Percentiles rank a stretch among this genome's conserved stretches.
Evolutionary conservation across 306 rosid species (phyloP).

Genomic region (Cucumis sativus): Cucumber_9930_V3 NC_026657.2:6832501-6833000

Average conservation of each 20-base stretch:
- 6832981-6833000: too few species aligned
- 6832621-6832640: conserved; percentile 37
- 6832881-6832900: too few species aligned
- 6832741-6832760: too few species aligned
- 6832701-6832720: not conserved
- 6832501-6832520: conserved; percentile 57
- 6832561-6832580: conserved; percentile 27
- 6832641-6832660: conserved; percentile 18
- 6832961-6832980: too few species aligned
- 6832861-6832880: too few species aligned
- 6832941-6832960: too few species aligned
- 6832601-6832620: conserved; percentile 41
- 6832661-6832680: not conserved
- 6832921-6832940: too few species aligned
- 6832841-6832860: too few species aligned
- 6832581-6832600: conserved; percentile 36
- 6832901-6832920: too few species aligned
- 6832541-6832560: conserved; percentile 38
- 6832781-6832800: not conserved
- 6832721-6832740: not conserved
- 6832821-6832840: not conserved
- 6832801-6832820: not conserved
- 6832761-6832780: not conserved
- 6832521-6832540: conserved; percentile 42
- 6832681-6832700: not conserved